Evolutionary conservation across 768 basidiomycete species (phyloP).

Genomic region (Phaeotremella skinneri): DNA sequence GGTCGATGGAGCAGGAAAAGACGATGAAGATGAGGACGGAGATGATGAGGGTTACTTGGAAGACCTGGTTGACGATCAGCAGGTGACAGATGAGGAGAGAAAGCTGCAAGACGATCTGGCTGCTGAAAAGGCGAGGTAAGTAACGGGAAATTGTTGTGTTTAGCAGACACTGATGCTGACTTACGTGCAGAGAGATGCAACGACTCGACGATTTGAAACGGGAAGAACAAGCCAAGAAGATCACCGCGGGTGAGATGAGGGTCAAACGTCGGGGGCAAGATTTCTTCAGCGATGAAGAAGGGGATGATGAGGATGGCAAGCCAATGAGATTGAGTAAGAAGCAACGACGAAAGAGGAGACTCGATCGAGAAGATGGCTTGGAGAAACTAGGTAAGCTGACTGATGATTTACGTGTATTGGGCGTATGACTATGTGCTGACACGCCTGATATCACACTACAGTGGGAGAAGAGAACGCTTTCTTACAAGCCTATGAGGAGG

Average conservation of each 20-base stretch:
- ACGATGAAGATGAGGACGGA: conserved; percentile 42
- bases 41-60: conserved; percentile 31
- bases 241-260: conserved; percentile 37
- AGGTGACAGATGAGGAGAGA: conserved; percentile 31
- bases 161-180: conserved; percentile 4
- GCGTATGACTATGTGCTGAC: no score
- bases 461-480: conserved; percentile 37
- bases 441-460: neutral
- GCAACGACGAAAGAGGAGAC: conserved; percentile 24
- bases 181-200: conserved; percentile 31
- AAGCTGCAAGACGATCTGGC: conserved; percentile 31
- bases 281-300: conserved; percentile 33
- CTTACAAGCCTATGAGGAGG: conserved; percentile 19
- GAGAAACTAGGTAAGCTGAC: conserved; percentile 30
- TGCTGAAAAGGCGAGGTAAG: conserved; percentile 36
- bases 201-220: conserved; percentile 36
- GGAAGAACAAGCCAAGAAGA: conserved; percentile 31
- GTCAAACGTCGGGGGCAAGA: conserved; percentile 32
- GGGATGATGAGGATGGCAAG: conserved; percentile 19
- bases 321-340: conserved; percentile 13
- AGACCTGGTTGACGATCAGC: conserved; percentile 40
- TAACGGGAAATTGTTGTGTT: neutral
- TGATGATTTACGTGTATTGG: no score
- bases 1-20: conserved; percentile 10
- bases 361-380: conserved; percentile 29